Evolutionary conservation across 1,139 yeast genomes (phyloP), one percentile per base, ranked within the genome.

Genomic region (Geotrichum histeridarum): DNA sequence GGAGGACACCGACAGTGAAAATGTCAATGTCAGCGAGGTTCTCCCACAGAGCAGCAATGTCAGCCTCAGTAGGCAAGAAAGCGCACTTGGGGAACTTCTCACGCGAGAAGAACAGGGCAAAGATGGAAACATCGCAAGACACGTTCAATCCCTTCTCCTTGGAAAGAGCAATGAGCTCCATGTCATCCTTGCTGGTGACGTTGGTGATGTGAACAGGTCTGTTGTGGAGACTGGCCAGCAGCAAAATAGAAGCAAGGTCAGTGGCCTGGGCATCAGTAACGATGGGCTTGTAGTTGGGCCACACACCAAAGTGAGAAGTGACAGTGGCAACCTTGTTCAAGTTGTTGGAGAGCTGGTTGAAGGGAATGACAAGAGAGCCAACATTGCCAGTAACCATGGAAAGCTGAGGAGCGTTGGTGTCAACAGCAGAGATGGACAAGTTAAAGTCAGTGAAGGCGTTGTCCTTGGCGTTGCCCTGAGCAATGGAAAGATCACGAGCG

Each of bases 261-360:
- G 97, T 87, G 32, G 94, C 83, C 70, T 82, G 84, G 48, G 98
- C 97, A 72, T 93, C 97, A 48, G 96, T 89, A 62, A 91, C 79
- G 60, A 93, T 86, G 59, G 95, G 94, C 75, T 89, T 90, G 67
- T 73, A 72, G 54, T 78, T 76, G 54, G 96, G 96, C 97, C 97
- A 91, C 46, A 82, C 74, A 60, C 84, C 81, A 64, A 90, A 84
- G 64, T 89, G 94, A 42, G 86, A 79, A 41, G 95, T 82, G 49
- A 89, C 84, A 36, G 86, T 77, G 27, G 91, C 79, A 53, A 91
- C 88, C 66, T 84, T 85, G 62, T 81, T 78, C 52, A 72, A 64
- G 66, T 78, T 76, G 60, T 75, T 74, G 51, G 83, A 79, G 67
- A 86, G 80, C 61, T 84, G 88, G 68, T 83, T 84, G 74, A 86